A percentile compares a stretch with the other conserved stretches of the same genome.
These are phyloP conservation scores for Exserohilum rostratum DNA, from an alignment of 2,329 filamentous ascomycete species.

Conservation along the genomic window DNA sequence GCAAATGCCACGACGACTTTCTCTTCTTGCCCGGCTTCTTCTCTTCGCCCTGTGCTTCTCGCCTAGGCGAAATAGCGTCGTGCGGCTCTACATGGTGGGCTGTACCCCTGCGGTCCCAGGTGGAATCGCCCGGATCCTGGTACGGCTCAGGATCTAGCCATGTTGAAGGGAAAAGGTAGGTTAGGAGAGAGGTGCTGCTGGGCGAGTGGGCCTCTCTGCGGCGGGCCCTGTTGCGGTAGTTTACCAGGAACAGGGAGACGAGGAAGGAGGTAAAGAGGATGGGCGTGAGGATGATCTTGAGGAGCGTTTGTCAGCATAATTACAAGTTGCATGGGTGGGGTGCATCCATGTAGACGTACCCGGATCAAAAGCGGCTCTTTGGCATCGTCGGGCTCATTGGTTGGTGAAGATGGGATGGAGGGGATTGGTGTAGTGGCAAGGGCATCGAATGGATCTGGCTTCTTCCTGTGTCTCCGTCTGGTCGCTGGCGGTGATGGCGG, in stretches of 20 bases:
- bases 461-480: constrained; percentile 31
- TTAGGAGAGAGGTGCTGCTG: constrained; percentile 19
- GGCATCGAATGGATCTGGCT: constrained; percentile 39
- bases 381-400: constrained; percentile 18
- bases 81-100: constrained; percentile 31
- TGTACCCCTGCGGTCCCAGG: constrained; percentile 24
- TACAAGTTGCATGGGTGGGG: not conserved
- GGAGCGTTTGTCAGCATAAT: not conserved
- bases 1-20: constrained; percentile 46
- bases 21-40: constrained; percentile 14
- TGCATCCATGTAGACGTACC: constrained; percentile 20
- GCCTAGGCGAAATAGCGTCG: constrained; percentile 21
- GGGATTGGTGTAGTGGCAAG: constrained; percentile 32
- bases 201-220: constrained; percentile 48
- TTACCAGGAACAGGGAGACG: constrained; percentile 67
- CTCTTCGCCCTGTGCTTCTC: constrained; percentile 1
- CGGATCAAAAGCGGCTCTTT: constrained; percentile 33
- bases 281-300: constrained; percentile 63
- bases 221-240: constrained; percentile 61
- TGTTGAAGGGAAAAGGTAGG: constrained; percentile 30
- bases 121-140: constrained; percentile 45
- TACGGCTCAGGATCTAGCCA: constrained; percentile 53
- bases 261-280: constrained; percentile 69
- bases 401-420: constrained; percentile 30
- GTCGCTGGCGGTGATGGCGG: constrained; percentile 36